A percentile compares a stretch with the other conserved stretches of the same genome.
phyloP scores from a whole-genome alignment of 2,329 filamentous ascomycete genomes.

The Botrytis tulipae region DNA sequence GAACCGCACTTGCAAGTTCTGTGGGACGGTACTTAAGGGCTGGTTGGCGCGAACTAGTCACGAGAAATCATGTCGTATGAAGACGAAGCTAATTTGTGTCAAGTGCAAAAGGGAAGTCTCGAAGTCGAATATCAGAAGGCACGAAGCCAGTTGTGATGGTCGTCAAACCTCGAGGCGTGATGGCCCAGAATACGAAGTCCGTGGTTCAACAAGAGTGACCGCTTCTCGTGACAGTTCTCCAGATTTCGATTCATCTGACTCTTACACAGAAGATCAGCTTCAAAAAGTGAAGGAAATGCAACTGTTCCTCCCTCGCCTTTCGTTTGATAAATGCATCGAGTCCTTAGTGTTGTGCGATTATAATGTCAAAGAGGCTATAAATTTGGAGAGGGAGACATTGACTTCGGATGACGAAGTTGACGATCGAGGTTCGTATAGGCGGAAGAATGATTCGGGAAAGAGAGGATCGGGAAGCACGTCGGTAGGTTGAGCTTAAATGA shows the following conservation, averaged over 20 bases:
- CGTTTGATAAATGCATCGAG: background rate
- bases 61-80: background rate
- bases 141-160: background rate
- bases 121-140: background rate
- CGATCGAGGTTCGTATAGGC: background rate
- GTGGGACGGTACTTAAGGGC: background rate
- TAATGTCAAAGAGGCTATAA: background rate
- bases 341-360: background rate
- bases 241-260: too few relatives aligned
- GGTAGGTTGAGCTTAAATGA: background rate
- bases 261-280: background rate
- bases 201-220: background rate
- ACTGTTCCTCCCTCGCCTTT: background rate
- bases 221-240: background rate
- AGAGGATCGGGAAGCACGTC: background rate
- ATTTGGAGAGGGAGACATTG: background rate
- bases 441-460: background rate
- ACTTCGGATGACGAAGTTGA: background rate
- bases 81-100: background rate
- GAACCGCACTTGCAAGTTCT: background rate
- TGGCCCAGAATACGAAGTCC: background rate
- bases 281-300: conserved; percentile 1
- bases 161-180: background rate
- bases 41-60: background rate
- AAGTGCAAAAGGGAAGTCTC: background rate